Evolutionary conservation across 768 basidiomycete species (phyloP), one percentile per base, ranked within the genome.

Genomic region (Dioszegia hungarica): DNA sequence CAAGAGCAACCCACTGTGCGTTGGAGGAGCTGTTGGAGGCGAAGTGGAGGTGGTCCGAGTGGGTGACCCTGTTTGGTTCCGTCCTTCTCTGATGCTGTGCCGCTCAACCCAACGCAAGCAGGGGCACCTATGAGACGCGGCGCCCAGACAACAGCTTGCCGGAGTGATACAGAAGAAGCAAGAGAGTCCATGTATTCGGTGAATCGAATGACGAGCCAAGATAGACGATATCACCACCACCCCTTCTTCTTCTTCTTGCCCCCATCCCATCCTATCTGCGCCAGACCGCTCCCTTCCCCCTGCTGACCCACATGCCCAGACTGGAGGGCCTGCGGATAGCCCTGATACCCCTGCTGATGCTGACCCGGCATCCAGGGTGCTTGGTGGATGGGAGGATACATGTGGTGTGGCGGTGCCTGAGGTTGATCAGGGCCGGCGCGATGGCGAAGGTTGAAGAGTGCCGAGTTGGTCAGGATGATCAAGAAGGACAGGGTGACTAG

Each of bases 401-500:
- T 25, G 31, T 55, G 45, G 12, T 54, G 46, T 34, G 52, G 53
- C 5, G 52, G 29, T 5, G 52, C 39, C 17, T 20, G 52, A 19
- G 52, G 10, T 24, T 33, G 15, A 12, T 52, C 37, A 4, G 52
- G 39, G 19, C 27, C 17, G 11, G 38, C 38, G 2, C 40, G 27
- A 8, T 27, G 57, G 14, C 72, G 60, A 12, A 76, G 58, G 59
- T 67, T 74, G 56, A 68, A 73, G 15, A 76, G 57, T 17, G 75
- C 71, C 19, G 75, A 76, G 51, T 76, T 76, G 46, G 73, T 73
- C 20, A 76, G 59, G 28, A 71, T 66, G 55, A 74, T 62, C 14
- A 76, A 47, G 62, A 73, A 75, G 1, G 68, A 61, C 14, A 78
- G 58, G 0, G 74, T 75, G 38, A 71, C 61, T 5, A 77, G 43